Percentiles rank a stretch among this genome's conserved stretches.
Evolutionary conservation across 2,329 filamentous ascomycete species (phyloP).

Genomic region (Macrophomina phaseolina): DNA sequence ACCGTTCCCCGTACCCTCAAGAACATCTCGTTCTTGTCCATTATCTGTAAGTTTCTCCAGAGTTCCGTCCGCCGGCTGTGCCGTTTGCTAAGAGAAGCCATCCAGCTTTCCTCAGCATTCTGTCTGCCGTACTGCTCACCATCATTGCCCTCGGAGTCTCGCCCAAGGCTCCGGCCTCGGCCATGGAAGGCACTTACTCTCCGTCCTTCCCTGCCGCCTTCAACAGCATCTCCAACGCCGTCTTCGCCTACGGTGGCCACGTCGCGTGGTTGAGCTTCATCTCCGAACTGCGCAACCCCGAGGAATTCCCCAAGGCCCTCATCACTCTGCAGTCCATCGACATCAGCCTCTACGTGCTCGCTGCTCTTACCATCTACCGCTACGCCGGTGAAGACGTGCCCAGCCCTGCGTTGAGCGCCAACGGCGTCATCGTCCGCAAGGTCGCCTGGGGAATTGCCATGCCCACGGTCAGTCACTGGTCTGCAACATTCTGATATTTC

Average conservation of each 20-base stretch:
- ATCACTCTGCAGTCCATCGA: slow-evolving; percentile 65
- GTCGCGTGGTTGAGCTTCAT: slow-evolving; percentile 74
- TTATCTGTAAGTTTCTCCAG: slow-evolving; percentile 53
- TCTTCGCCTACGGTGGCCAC: slow-evolving; percentile 56
- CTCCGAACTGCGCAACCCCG: slow-evolving; percentile 68
- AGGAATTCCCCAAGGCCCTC: slow-evolving; percentile 63
- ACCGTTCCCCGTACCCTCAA: slow-evolving; percentile 68
- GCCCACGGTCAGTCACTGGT: slow-evolving; percentile 54
- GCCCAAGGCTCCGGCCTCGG: slow-evolving; percentile 39
- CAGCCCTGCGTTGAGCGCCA: slow-evolving; percentile 71
- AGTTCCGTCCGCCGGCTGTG: background rate
- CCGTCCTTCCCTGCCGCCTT: slow-evolving; percentile 71
- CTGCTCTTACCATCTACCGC: slow-evolving; percentile 71
- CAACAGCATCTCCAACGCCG: slow-evolving; percentile 42
- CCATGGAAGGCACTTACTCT: slow-evolving; percentile 39
- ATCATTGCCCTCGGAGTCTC: slow-evolving; percentile 69
- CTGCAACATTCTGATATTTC: background rate
- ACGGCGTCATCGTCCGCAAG: slow-evolving; percentile 64
- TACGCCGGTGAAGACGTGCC: slow-evolving; percentile 68
- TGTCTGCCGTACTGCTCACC: slow-evolving; percentile 69
- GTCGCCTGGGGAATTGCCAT: slow-evolving; percentile 74
- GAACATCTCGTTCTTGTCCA: slow-evolving; percentile 66
- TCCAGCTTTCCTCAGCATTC: slow-evolving; percentile 67
- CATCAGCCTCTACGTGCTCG: slow-evolving; percentile 67
- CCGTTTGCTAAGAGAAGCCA: slow-evolving; percentile 26